phyloP scores from a whole-genome alignment of 179 eudicot species.

The Beta corolliflora region DNA sequence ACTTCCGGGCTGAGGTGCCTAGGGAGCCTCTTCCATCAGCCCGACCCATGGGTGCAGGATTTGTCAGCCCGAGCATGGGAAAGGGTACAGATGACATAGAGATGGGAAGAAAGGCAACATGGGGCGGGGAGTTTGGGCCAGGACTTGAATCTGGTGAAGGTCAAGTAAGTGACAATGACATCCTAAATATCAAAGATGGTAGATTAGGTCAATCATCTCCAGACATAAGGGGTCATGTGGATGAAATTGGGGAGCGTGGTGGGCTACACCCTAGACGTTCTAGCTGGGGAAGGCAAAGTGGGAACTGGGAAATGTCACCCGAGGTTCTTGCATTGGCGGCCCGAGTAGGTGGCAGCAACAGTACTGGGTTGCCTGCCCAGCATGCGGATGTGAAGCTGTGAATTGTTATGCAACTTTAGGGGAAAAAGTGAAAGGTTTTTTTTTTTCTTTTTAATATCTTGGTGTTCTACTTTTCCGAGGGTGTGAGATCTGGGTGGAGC shows the following conservation, averaged over 20 bases:
- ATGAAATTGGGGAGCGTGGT: conserved; percentile 48
- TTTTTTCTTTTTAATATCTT: background rate
- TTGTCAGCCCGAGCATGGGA: conserved; percentile 90
- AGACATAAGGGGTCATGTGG: conserved; percentile 57
- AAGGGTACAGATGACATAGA: conserved; percentile 82
- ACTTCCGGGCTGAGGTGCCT: conserved; percentile 51
- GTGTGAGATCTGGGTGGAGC: conserved; percentile 11
- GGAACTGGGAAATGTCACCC: conserved; percentile 95
- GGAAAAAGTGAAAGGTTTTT: background rate
- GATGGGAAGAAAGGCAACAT: conserved; percentile 90
- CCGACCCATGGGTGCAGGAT: conserved; percentile 64
- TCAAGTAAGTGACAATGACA: conserved; percentile 47
- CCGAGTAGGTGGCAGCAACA: conserved; percentile 58
- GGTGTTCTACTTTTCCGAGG: conserved; percentile 5
- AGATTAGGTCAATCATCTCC: conserved; percentile 62
- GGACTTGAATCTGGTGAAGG: conserved; percentile 58
- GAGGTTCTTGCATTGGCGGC: conserved; percentile 82
- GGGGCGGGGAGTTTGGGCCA: conserved; percentile 81
- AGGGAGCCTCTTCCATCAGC: conserved; percentile 37
- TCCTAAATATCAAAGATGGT: conserved; percentile 50
- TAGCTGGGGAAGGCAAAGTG: conserved; percentile 86
- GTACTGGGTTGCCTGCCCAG: conserved; percentile 19
- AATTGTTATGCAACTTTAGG: background rate
- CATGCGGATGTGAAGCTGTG: conserved; percentile 28
- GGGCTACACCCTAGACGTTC: conserved; percentile 66